phyloP scores from a whole-genome alignment of 331 rosid species.

The Acacia pycnantha region DNA sequence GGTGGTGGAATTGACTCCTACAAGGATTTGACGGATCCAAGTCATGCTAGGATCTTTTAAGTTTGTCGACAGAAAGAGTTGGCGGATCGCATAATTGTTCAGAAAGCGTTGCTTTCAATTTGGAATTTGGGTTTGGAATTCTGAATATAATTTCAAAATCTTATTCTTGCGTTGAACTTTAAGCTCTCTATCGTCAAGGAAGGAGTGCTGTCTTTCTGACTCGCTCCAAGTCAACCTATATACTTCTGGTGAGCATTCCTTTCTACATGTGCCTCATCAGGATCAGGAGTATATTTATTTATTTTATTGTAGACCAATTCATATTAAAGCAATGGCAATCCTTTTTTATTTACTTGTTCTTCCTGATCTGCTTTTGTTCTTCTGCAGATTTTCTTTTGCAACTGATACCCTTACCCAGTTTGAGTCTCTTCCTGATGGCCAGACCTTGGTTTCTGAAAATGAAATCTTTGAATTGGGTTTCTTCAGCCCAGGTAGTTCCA shows the following conservation, averaged over 20 bases:
- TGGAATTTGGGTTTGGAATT: neutral
- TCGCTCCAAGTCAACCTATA: neutral
- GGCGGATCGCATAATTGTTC: too few species aligned
- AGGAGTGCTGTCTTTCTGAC: neutral
- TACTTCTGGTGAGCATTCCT: neutral
- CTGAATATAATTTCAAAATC: neutral
- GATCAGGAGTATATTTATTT: neutral
- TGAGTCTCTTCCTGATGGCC: too few species aligned
- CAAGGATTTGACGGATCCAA: neutral
- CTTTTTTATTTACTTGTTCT: neutral
- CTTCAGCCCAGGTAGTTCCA: conserved; percentile 40
- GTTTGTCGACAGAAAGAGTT: neutral
- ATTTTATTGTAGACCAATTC: neutral
- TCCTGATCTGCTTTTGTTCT: neutral
- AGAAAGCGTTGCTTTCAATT: too few species aligned
- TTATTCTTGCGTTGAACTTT: neutral
- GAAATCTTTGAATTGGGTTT: conserved; percentile 51
- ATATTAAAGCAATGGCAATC: conserved; percentile 8
- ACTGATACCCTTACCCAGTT: conserved; percentile 29
- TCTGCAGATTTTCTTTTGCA: neutral
- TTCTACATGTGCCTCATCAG: neutral
- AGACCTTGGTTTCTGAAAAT: too few species aligned
- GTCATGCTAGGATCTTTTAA: neutral
- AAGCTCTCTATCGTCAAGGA: neutral
- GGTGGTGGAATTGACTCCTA: neutral